These are phyloP conservation scores for Cystobasidium sp. DNA, from an alignment of 1,284 basidiomycete genomes.

Conservation along the genomic window DNA sequence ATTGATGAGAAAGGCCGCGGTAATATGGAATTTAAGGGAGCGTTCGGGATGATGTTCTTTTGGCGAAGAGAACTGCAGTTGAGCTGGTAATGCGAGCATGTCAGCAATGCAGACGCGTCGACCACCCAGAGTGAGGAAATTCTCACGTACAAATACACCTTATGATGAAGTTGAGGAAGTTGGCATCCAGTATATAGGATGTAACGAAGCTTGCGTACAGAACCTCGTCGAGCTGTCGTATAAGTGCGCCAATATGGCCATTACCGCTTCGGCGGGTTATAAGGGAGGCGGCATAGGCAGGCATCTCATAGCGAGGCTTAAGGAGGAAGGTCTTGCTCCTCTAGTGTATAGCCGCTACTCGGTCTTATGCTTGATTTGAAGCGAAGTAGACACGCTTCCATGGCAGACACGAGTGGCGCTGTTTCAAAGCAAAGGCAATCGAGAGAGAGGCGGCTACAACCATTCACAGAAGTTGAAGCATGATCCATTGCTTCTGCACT, in stretches of 20 bases:
- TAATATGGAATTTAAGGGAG: slow-evolving; percentile 35
- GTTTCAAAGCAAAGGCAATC: not conserved
- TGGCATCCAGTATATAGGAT: slow-evolving; percentile 37
- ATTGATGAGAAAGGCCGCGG: slow-evolving; percentile 25
- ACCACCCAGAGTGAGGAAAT: not conserved
- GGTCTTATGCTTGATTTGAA: not conserved
- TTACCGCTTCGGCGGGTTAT: slow-evolving; percentile 21
- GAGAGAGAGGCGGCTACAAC: not conserved
- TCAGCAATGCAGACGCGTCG: not conserved
- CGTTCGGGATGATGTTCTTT: slow-evolving; percentile 42
- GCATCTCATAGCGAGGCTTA: slow-evolving; percentile 17
- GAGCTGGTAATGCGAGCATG: slow-evolving; percentile 10
- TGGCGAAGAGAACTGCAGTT: slow-evolving; percentile 29
- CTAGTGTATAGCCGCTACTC: no score
- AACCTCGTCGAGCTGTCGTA: slow-evolving; percentile 31
- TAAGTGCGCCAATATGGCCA: slow-evolving; percentile 22
- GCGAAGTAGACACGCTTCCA: not conserved
- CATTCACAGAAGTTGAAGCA: no score
- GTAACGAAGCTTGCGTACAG: slow-evolving; percentile 34
- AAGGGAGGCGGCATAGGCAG: slow-evolving; percentile 15
- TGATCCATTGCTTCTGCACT: no score
- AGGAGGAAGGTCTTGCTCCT: not conserved
- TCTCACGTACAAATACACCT: slow-evolving; percentile 31
- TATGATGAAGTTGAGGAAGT: slow-evolving; percentile 34
- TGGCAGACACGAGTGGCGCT: not conserved